Evolutionary conservation across 139 green algal species (phyloP), one percentile per base, ranked within the genome.

Genomic region (Marvania coccoides): DNA sequence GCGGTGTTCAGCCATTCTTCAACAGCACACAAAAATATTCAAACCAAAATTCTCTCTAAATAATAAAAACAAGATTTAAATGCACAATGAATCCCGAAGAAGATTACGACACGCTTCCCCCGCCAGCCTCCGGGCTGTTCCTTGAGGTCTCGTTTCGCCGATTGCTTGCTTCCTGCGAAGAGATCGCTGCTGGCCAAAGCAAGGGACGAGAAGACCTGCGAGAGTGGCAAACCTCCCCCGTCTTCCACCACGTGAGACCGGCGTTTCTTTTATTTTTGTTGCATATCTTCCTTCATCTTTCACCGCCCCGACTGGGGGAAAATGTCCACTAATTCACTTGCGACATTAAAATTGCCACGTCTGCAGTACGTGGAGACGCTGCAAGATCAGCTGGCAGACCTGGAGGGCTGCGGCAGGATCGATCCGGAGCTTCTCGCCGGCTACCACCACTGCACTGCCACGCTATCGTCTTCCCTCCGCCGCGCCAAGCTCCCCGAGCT

Each of bases 161-260:
- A 7, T 38, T 80, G 31, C 58, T 81, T 29, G 61, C 51, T 13
- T 61, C 35, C 12, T 84, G 78, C 54, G 78, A 80, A 24, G 70
- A 80, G 7, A 80, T 83, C 15, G 55, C 67, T 1, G 55, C 34
- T 23, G 78, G 75, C 14, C 55, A 67, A 28, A 45, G 33, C 6
- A 70, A 61, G 14, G 61, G 47, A 7, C 39, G 71, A 10, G 29
- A 67, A 0, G 75, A 80, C n/a, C 47, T 84, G 24, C 4, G 34
- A 15, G 55, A 62, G 15, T 84, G 75, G 75, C 47, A 55, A 6
- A 55, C 30, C 33, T 77, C 65, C 42, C 70, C 75, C 6, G 57
- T 80, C 2, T 84, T 83, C 54, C 72, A 83, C 56, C 69, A 83
- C 46, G 76, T 84, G 26, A 51, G 77, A 47, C 4, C 0, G 26